These are phyloP conservation scores for Barnettozyma californica DNA, from an alignment of 805 yeast genomes.

Conservation along the genomic window DNA sequence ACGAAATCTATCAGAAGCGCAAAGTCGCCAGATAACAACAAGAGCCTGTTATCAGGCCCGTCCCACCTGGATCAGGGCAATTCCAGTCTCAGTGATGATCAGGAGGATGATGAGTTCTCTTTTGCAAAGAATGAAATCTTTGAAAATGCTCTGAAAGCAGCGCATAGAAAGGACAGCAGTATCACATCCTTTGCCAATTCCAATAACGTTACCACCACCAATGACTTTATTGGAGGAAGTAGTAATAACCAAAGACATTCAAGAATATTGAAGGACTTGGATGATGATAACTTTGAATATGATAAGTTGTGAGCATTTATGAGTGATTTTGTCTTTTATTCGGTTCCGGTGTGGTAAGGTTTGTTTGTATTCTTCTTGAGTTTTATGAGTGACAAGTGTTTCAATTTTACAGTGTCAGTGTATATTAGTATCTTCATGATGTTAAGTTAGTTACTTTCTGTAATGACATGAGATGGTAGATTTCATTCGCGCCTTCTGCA, in stretches of 20 bases:
- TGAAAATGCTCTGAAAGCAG: slow-evolving; percentile 4
- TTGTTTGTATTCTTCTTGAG: not conserved
- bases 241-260: not conserved
- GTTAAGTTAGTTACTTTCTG: not conserved
- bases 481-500: no score
- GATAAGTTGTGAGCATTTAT: not conserved
- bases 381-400: not conserved
- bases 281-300: not conserved
- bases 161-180: slow-evolving; percentile 16
- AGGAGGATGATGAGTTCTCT: slow-evolving; percentile 10
- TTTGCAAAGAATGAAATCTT: slow-evolving; percentile 5
- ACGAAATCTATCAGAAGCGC: slow-evolving; percentile 12
- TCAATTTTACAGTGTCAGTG: not conserved
- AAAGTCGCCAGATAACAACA: slow-evolving; percentile 12
- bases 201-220: slow-evolving; percentile 14
- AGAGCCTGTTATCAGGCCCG: slow-evolving; percentile 13
- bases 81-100: not conserved
- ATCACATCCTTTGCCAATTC: slow-evolving; percentile 18
- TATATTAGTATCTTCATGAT: not conserved
- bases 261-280: not conserved
- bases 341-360: not conserved
- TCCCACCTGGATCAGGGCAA: slow-evolving; percentile 3
- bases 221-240: slow-evolving; percentile 19
- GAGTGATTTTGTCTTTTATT: not conserved
- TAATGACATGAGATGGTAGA: not conserved